Evolutionary conservation across 169 alveolate species (phyloP).

Genomic region (Plasmodium sp.): DNA sequence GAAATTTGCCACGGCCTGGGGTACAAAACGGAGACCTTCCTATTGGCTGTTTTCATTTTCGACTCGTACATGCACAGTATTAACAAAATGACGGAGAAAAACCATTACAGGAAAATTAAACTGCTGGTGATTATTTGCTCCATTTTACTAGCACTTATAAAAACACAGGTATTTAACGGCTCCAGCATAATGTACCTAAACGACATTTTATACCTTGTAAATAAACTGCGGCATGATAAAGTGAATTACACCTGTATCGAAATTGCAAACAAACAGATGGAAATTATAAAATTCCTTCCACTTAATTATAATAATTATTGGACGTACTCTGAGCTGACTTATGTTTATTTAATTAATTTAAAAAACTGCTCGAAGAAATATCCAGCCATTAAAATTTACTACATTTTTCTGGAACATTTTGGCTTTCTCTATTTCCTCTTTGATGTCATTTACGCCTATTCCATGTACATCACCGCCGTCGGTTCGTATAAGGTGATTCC

Average conservation of each 20-base stretch:
- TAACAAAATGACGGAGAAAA: conserved; percentile 39
- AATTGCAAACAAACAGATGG: conserved; percentile 68
- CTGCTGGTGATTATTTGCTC: conserved; percentile 54
- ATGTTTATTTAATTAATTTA: conserved; percentile 65
- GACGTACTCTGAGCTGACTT: conserved; percentile 54
- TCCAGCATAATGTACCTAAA: conserved; percentile 56
- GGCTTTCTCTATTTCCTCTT: conserved; percentile 45
- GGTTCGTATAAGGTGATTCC: conserved; percentile 63
- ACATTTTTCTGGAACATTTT: conserved; percentile 52
- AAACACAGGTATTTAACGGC: conserved; percentile 60
- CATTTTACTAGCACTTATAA: conserved; percentile 39
- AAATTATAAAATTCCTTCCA: conserved; percentile 47
- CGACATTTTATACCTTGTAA: conserved; percentile 40
- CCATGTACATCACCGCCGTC: conserved; percentile 62
- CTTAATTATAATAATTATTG: conserved; percentile 59
- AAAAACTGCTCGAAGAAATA: conserved; percentile 56
- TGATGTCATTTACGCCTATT: conserved; percentile 64
- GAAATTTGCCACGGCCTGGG: conserved; percentile 50
- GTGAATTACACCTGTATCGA: conserved; percentile 59
- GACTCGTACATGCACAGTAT: conserved; percentile 57
- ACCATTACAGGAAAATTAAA: conserved; percentile 60
- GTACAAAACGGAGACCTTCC: conserved; percentile 67
- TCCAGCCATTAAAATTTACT: conserved; percentile 65
- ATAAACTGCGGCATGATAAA: conserved; percentile 30
- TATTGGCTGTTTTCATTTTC: conserved; percentile 48